Conservation (phyloP, 192 early-diverging fungal species). For the Entomortierella beljakovae region DNA sequence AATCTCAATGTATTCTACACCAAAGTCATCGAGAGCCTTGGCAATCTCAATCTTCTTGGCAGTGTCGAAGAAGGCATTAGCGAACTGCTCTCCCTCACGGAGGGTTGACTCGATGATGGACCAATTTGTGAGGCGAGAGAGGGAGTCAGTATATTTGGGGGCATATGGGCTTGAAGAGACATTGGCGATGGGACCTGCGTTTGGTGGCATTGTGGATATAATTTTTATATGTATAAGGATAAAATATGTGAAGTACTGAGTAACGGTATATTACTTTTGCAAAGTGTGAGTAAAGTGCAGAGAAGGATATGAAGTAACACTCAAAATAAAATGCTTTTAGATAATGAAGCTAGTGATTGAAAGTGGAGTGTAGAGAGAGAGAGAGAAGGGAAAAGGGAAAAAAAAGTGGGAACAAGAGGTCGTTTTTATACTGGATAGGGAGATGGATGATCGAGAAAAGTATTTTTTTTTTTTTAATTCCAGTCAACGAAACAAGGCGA, state of each 20-base stretch:
- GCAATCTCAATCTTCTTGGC: constrained; percentile 99
- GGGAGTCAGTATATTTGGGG: constrained; percentile 70
- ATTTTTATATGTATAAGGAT: background rate
- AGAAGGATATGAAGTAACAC: background rate
- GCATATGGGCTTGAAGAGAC: constrained; percentile 57
- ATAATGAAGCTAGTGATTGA: background rate
- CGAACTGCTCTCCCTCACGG: constrained; percentile 99
- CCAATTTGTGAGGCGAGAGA: constrained; percentile 91
- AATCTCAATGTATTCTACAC: constrained; percentile 98
- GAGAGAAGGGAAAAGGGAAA: constrained; percentile 4
- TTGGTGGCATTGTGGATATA: constrained; percentile 51
- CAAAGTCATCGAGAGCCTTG: constrained; percentile 97
- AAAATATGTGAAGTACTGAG: background rate
- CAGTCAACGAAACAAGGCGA: constrained; percentile 1
- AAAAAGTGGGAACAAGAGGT: background rate
- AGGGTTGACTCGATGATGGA: constrained; percentile 97
- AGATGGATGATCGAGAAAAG: background rate
- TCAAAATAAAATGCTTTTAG: no score
- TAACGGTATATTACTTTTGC: background rate
- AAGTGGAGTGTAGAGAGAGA: background rate
- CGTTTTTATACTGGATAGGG: constrained; percentile 7
- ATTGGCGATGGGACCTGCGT: constrained; percentile 43
- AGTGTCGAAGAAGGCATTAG: constrained; percentile 98
- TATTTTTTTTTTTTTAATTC: background rate
- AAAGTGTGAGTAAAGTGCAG: background rate